Evolutionary conservation across 306 rosid species (phyloP).

Genomic region (Cucumis melo): DNA sequence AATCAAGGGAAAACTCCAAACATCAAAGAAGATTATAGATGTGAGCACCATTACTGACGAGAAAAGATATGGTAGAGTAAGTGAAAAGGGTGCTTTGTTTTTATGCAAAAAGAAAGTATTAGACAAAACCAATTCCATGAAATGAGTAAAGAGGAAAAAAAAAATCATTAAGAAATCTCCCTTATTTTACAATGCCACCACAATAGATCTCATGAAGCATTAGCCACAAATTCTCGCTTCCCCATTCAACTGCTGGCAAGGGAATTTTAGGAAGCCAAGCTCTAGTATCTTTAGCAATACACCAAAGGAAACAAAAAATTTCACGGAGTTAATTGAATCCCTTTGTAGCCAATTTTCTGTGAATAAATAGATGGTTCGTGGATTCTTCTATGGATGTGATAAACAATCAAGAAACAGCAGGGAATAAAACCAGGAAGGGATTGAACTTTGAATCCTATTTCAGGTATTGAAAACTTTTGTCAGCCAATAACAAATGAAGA

Average conservation of each 20-base stretch:
- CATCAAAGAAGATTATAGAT: too few relatives aligned
- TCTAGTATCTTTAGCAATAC: neutral
- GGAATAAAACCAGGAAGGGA: neutral
- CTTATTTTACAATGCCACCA: neutral
- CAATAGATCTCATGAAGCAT: neutral
- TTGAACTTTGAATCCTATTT: neutral
- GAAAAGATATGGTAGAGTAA: too few relatives aligned
- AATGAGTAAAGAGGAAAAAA: too few relatives aligned
- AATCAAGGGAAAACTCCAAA: too few relatives aligned
- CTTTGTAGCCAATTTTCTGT: neutral
- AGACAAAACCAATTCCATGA: too few relatives aligned
- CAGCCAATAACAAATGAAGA: neutral
- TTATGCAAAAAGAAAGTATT: too few relatives aligned
- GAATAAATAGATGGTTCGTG: neutral
- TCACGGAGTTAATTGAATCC: neutral
- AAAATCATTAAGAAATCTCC: too few relatives aligned
- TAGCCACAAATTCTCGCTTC: neutral
- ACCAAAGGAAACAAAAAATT: neutral
- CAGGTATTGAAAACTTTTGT: neutral
- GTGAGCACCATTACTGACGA: too few relatives aligned
- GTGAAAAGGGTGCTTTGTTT: too few relatives aligned
- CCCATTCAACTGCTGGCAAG: neutral
- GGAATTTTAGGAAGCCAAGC: neutral
- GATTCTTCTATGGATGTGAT: neutral
- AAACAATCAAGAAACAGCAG: neutral